Base-by-base conservation (phyloP, 768 basidiomycete genomes). In the Piloderma croceum region DNA sequence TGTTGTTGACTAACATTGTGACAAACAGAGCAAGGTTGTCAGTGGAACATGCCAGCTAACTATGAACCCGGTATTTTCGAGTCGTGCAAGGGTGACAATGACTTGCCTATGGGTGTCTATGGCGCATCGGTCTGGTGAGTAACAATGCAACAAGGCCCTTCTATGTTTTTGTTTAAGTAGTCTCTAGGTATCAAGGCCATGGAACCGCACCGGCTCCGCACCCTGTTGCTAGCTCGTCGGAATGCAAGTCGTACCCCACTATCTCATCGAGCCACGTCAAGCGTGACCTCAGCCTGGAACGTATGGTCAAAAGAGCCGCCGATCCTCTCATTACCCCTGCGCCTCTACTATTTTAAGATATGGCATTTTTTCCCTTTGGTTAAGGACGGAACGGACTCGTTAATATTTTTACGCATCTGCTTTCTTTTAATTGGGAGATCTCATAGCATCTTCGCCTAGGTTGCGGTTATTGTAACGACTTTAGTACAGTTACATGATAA, bases 1-100 rank as follows among this genome's bases (percentile, higher is more conserved):
- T 23, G 2, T 12, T 19, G 7, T 22, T 32, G 9, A 20, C 33
- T 24, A 32, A 37, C 15, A n/a, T 39, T 25, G 38, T 6, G 34
- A 21, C 7, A 10, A 15, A 9, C 27, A 29, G 27, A 29, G 27
- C 67, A 67, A 21, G 66, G 63, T 15, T 56, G 64, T 31, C 32
- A 19, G 2, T 72, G 81, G 74, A 90, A 90, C 56, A 86, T 81
- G 48, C 87, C 87, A 1, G 81, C 76, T 38, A 72, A 74, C 47
- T 83, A 86, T 43, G 54, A 70, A 45, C 56, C 78, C 3, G 75
- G 74, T 24, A 62, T 63, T 0, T 90, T 79, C 58, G 79, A 83
- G 51, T 69, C 74, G 23, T 91, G 89, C 59, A 61, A 76, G 3
- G 79, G 71, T 2, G 76, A 35, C 44, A 45, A 63, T 35, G 63